Percentiles rank a stretch among this genome's conserved stretches.
These are phyloP conservation scores for Exophiala oligosperma DNA, from an alignment of 2,329 filamentous ascomycete genomes.

Conservation along the genomic window DNA sequence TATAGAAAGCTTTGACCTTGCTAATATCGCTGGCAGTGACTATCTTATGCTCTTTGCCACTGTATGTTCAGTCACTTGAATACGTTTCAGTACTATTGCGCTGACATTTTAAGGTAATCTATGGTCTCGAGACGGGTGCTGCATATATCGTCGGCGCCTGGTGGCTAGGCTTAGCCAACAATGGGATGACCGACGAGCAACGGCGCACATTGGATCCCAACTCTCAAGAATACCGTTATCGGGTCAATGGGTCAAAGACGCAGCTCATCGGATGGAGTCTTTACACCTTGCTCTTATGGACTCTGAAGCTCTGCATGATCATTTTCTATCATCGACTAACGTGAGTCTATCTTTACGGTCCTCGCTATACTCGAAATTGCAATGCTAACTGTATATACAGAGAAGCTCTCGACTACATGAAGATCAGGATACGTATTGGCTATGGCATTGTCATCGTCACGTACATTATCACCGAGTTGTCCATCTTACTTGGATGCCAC, in stretches of 20 bases:
- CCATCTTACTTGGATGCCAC: slow-evolving; percentile 54
- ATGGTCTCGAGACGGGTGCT: slow-evolving; percentile 51
- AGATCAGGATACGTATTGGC: slow-evolving; percentile 51
- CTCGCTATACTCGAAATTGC: no score
- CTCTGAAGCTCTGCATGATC: slow-evolving; percentile 57
- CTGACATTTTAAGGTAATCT: slow-evolving; percentile 45
- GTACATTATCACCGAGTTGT: slow-evolving; percentile 52
- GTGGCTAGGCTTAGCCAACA: slow-evolving; percentile 57
- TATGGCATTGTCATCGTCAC: slow-evolving; percentile 51
- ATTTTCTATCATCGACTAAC: slow-evolving; percentile 59
- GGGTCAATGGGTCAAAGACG: slow-evolving; percentile 56
- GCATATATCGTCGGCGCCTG: slow-evolving; percentile 52
- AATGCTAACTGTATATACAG: slow-evolving; percentile 30
- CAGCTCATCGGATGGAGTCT: slow-evolving; percentile 56
- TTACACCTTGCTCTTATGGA: slow-evolving; percentile 55
- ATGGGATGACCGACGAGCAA: slow-evolving; percentile 55
- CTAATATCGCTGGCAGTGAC: slow-evolving; percentile 39
- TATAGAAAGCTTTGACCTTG: background rate
- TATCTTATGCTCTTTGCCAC: slow-evolving; percentile 58
- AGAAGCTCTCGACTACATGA: slow-evolving; percentile 42
- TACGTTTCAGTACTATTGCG: background rate
- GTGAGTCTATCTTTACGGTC: slow-evolving; percentile 28
- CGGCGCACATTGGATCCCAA: slow-evolving; percentile 46
- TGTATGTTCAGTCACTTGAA: slow-evolving; percentile 38
- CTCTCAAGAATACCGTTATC: slow-evolving; percentile 49